A percentile compares a stretch with the other conserved stretches of the same genome.
These are phyloP conservation scores for Salpingoeca rosetta DNA, from an alignment of 78 protist genomes.

Conservation along the genomic window DNA sequence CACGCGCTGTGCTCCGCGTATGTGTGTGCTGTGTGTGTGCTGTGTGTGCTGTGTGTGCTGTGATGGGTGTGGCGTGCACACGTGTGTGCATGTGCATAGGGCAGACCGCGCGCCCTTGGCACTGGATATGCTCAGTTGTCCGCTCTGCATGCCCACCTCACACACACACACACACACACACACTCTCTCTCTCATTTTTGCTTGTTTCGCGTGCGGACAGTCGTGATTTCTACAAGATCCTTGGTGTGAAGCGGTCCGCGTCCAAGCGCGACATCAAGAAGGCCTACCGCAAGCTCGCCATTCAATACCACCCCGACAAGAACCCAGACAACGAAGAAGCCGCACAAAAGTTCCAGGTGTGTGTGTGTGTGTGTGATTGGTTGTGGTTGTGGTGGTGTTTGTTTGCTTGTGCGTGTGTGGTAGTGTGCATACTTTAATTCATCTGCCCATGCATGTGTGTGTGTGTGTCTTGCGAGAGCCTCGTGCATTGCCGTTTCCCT, in stretches of 20 bases:
- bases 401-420: neutral
- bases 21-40: no score
- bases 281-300: constrained; percentile 78
- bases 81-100: no score
- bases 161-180: no score
- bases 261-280: constrained; percentile 49
- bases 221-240: constrained; percentile 22
- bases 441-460: neutral
- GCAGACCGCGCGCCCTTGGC: no score
- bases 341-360: neutral
- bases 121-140: no score
- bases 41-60: no score
- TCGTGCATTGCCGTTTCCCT: no score
- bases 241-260: constrained; percentile 60
- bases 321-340: constrained; percentile 61
- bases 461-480: neutral
- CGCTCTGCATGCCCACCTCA: no score
- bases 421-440: neutral
- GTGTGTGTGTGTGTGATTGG: neutral
- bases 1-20: no score
- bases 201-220: no score
- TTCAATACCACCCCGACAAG: constrained; percentile 93
- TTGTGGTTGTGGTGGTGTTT: neutral
- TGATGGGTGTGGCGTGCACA: no score
- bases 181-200: no score